Evolutionary conservation across 257 asterid species (phyloP), one percentile per base, ranked within the genome.

Genomic region (Solanum sejunctum): DNA sequence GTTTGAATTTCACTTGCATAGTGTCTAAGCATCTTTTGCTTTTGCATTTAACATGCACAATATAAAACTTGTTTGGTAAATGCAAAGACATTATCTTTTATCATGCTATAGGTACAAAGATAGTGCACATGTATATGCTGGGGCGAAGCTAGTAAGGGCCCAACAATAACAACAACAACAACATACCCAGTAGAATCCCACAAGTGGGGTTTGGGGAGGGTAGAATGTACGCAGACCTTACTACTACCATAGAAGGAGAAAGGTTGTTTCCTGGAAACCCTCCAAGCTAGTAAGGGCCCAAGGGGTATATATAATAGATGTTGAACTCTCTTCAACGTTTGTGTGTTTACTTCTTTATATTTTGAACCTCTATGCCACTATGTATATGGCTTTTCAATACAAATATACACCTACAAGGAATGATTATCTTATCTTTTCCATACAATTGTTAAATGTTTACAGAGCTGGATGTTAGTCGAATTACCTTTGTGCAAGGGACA

Each of bases 401-500:
- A 51, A 49, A 52, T 10, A 54, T 52, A 52, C 8, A 54, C 66
- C 55, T 4, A 5, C 23, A 10, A 8, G 78, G 28, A 70, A 39
- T 3, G 52, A 10, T 70, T 70, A 20, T 70, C 16, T 39, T 8
- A 17, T 10, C 16, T 39, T 32, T 18, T 70, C 26, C 28, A 17
- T 70, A 39, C 54, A 39, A 70, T 8, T 79, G 49, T 28, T 54
- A 26, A 78, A 79, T 15, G 49, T 39, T 77, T 56, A 79, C 41
- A 66, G 15, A 77, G 54, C 43, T 20, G 32, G 56, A 39, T 12
- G 41, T 23, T 49, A 15, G 43, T 10, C 20, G 79, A 81, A 73
- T 89, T 89, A 96, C 99, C 98, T 94, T 47, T 95, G 88, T 87
- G 92, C 85, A 16, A 92, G 88, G 6, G 98, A 89, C 77, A 94